These are phyloP conservation scores for Fagus crenata DNA, from an alignment of 306 rosid genomes.

Conservation along the genomic window DNA sequence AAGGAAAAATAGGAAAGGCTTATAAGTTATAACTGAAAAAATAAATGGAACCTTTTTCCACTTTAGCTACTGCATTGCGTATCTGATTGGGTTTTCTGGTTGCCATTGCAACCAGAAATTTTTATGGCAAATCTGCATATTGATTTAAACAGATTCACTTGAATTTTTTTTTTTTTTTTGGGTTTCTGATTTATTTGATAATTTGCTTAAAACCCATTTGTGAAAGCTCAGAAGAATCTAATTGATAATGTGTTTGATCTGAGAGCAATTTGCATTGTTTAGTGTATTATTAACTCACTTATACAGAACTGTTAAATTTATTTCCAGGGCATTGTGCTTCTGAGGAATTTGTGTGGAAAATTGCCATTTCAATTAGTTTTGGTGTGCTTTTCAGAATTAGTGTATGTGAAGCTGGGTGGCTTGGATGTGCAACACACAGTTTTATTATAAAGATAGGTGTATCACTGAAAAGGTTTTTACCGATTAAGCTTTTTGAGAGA, in stretches of 20 bases:
- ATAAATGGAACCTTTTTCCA: neutral
- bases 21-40: neutral
- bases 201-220: neutral
- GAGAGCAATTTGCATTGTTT: neutral
- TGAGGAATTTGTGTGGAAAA: neutral
- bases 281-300: neutral
- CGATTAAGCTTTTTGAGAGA: constrained; percentile 36
- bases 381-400: constrained; percentile 17
- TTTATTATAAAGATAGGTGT: constrained; percentile 27
- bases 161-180: neutral
- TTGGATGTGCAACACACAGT: constrained; percentile 19
- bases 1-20: neutral
- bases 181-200: neutral
- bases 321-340: constrained; percentile 6
- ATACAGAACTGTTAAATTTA: neutral
- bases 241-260: neutral
- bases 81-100: neutral
- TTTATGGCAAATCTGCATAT: neutral
- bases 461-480: constrained; percentile 25
- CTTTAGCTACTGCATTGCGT: neutral
- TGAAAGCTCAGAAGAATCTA: neutral
- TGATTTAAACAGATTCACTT: neutral
- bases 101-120: neutral
- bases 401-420: constrained; percentile 27
- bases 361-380: neutral